These are phyloP conservation scores for Calocybe cyanea DNA, from an alignment of 768 basidiomycete species.

Conservation along the genomic window DNA sequence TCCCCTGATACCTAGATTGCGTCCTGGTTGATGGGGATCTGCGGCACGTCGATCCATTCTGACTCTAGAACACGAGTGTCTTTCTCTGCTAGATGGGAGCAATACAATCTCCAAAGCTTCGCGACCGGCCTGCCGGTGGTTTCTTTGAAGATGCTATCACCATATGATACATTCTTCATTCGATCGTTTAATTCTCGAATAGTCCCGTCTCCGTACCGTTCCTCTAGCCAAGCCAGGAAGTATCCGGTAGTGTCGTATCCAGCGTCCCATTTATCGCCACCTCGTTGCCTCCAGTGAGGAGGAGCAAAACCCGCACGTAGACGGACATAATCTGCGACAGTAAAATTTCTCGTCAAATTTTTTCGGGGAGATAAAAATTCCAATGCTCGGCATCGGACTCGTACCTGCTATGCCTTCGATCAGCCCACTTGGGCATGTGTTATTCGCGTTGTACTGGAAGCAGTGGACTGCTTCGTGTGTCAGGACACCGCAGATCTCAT, in stretches of 20 bases:
- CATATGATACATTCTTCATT: constrained; percentile 47
- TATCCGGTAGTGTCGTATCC: constrained; percentile 74
- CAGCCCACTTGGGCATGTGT: constrained; percentile 62
- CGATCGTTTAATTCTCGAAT: constrained; percentile 55
- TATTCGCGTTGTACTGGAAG: constrained; percentile 64
- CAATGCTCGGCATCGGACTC: too few species aligned
- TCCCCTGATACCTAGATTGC: too few species aligned
- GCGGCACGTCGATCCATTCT: too few species aligned
- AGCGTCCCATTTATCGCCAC: constrained; percentile 60
- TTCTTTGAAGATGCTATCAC: constrained; percentile 47
- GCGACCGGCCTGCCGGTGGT: constrained; percentile 49
- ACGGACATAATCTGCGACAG: constrained; percentile 66
- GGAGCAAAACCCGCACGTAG: constrained; percentile 53
- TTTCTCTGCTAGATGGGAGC: constrained; percentile 29
- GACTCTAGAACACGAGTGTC: too few species aligned
- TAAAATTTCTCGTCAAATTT: not conserved
- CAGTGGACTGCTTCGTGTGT: constrained; percentile 79
- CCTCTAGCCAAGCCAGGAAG: constrained; percentile 70
- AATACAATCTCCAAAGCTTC: constrained; percentile 59
- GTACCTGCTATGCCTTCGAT: constrained; percentile 79
- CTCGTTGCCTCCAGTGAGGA: constrained; percentile 63
- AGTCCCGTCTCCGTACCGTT: constrained; percentile 46
- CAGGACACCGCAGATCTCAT: constrained; percentile 71
- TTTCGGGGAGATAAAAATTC: not conserved
- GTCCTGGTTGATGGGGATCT: too few species aligned